phyloP scores from a whole-genome alignment of 208 protist species.

The Leishmania amazonensis region DNA sequence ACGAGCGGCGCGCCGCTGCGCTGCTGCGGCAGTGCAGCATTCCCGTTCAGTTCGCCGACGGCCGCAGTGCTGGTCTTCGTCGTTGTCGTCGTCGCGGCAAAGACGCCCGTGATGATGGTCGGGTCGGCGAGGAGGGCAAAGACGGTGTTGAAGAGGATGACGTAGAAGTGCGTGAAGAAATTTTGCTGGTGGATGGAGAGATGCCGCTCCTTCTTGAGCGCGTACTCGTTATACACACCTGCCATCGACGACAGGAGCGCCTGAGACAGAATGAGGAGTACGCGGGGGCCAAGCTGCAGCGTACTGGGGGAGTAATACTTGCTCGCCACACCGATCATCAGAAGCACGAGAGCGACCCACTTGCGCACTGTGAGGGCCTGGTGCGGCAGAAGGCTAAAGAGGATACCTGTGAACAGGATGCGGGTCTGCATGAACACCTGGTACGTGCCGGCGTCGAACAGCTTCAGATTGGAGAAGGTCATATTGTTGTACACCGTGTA shows the following conservation, averaged over 20 bases:
- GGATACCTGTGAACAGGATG: constrained; percentile 64
- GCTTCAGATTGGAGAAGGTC: constrained; percentile 66
- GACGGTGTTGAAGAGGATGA: constrained; percentile 67
- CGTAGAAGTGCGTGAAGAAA: constrained; percentile 85
- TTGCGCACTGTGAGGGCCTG: constrained; percentile 42
- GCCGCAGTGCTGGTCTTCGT: not conserved
- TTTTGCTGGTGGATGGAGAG: constrained; percentile 80
- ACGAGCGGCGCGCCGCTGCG: constrained; percentile 23
- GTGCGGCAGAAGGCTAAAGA: constrained; percentile 47
- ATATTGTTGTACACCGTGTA: constrained; percentile 89
- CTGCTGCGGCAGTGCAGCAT: not conserved
- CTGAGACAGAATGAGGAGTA: constrained; percentile 60
- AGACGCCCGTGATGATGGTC: constrained; percentile 12
- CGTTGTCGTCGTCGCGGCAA: not conserved
- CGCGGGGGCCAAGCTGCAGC: constrained; percentile 21
- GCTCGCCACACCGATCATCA: constrained; percentile 51
- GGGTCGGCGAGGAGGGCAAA: constrained; percentile 44
- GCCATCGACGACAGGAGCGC: constrained; percentile 56
- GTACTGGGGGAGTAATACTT: constrained; percentile 57
- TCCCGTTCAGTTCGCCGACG: not conserved
- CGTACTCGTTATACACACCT: constrained; percentile 79
- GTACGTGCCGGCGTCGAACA: constrained; percentile 70
- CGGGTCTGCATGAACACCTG: constrained; percentile 83
- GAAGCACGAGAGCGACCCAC: constrained; percentile 49
- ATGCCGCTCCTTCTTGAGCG: constrained; percentile 57